phyloP scores from a whole-genome alignment of 1,284 basidiomycete genomes.

The Ustilago tritici region DNA sequence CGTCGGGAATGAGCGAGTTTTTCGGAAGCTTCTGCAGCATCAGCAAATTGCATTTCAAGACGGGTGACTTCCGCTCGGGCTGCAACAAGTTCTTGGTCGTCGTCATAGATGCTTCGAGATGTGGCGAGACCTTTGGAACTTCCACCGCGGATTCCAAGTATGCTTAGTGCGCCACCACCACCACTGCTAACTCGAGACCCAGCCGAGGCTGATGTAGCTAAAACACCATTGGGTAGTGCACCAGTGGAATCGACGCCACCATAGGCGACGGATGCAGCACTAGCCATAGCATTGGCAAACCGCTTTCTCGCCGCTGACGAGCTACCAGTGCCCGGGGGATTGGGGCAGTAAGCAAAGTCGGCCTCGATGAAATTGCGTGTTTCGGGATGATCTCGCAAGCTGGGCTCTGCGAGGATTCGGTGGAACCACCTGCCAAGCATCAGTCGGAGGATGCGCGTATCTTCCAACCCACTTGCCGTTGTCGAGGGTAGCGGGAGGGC shows the following conservation, averaged over 20 bases:
- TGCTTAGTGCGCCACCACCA: conserved; percentile 24
- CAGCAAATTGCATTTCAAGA: conserved; percentile 62
- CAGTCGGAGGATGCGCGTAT: conserved; percentile 55
- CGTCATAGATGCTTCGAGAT: conserved; percentile 56
- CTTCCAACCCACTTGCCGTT: conserved; percentile 46
- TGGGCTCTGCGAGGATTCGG: conserved; percentile 49
- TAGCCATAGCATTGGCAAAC: conserved; percentile 54
- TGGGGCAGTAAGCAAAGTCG: conserved; percentile 63
- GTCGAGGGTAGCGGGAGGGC: conserved; percentile 58
- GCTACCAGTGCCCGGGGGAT: conserved; percentile 46
- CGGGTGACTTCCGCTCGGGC: conserved; percentile 60
- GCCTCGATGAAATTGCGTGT: conserved; percentile 63
- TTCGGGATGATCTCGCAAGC: conserved; percentile 56
- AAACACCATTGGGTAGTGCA: conserved; percentile 53
- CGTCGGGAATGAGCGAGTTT: conserved; percentile 48
- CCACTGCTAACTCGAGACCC: conserved; percentile 32
- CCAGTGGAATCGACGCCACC: conserved; percentile 48
- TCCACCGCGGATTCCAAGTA: conserved; percentile 39
- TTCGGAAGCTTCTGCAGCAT: conserved; percentile 53
- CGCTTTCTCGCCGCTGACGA: conserved; percentile 53
- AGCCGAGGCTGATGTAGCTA: conserved; percentile 52
- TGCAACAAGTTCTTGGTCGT: conserved; percentile 60
- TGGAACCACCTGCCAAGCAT: conserved; percentile 59
- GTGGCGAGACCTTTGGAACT: conserved; percentile 51
- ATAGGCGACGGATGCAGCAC: conserved; percentile 48